phyloP scores from a whole-genome alignment of 2,329 filamentous ascomycete genomes.

The Nannizzia gypsea region DNA sequence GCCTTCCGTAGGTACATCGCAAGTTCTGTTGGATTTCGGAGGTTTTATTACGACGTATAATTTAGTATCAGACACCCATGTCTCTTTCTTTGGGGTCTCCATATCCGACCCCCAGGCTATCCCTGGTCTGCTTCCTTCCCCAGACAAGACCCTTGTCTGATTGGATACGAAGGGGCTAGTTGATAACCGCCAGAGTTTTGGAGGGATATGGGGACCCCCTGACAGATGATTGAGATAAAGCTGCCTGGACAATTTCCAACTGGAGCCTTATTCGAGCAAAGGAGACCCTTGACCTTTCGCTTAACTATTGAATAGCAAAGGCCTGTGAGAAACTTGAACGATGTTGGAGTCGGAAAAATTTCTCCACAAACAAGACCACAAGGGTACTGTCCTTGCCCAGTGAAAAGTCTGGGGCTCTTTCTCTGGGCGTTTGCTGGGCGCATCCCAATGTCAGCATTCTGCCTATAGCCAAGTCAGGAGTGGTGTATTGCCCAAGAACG shows the following conservation, averaged over 20 bases:
- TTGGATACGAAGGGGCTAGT: slow-evolving; percentile 1
- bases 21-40: neutral
- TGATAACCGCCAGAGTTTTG: slow-evolving; percentile 3
- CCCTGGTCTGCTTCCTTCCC: neutral
- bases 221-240: neutral
- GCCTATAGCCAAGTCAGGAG: neutral
- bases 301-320: neutral
- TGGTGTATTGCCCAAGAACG: neutral
- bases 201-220: neutral
- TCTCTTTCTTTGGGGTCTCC: slow-evolving; percentile 1
- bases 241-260: neutral
- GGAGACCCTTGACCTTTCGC: neutral
- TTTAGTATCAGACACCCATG: neutral
- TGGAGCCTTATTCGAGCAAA: neutral
- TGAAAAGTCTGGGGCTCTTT: neutral
- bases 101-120: neutral
- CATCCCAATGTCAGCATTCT: neutral
- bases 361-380: neutral
- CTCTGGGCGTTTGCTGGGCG: slow-evolving; percentile 4
- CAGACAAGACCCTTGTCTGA: neutral
- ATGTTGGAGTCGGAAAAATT: neutral
- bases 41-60: neutral
- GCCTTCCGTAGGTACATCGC: neutral
- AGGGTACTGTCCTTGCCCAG: neutral
- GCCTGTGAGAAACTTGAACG: neutral